These are phyloP conservation scores for Fusarium sp. DNA, from an alignment of 2,329 filamentous ascomycete species.

Conservation along the genomic window DNA sequence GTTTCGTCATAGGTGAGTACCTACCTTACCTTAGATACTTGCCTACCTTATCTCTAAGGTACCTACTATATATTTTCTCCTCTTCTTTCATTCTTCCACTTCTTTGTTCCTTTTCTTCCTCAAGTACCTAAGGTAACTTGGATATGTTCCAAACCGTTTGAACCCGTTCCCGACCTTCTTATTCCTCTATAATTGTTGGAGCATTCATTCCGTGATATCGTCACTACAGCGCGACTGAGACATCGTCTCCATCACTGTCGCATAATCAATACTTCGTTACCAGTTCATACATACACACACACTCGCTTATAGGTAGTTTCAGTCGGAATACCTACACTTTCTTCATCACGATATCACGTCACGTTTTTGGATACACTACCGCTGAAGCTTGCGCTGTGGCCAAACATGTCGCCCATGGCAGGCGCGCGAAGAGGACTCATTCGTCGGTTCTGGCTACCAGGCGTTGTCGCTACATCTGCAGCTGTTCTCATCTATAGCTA, in stretches of 20 bases:
- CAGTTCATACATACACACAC: neutral
- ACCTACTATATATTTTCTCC: neutral
- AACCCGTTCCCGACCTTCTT: neutral
- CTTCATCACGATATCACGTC: neutral
- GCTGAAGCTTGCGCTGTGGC: neutral
- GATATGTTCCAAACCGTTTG: neutral
- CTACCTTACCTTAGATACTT: neutral
- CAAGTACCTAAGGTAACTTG: neutral
- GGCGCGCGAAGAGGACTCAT: constrained; percentile 44
- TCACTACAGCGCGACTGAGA: neutral
- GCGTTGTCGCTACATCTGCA: constrained; percentile 57
- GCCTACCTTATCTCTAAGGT: no score
- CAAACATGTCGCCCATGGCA: constrained; percentile 35
- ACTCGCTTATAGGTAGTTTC: neutral
- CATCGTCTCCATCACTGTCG: neutral
- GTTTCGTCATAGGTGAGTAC: neutral
- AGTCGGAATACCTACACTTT: neutral
- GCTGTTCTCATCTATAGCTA: constrained; percentile 66
- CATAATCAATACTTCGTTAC: neutral
- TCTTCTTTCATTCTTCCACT: neutral
- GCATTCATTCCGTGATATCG: neutral
- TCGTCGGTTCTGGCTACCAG: constrained; percentile 59
- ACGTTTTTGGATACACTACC: neutral
- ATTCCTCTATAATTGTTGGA: neutral
- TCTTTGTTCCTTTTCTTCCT: neutral